Base-by-base conservation (phyloP, 2,329 filamentous ascomycete genomes). In the Calonectria leucothoes region DNA sequence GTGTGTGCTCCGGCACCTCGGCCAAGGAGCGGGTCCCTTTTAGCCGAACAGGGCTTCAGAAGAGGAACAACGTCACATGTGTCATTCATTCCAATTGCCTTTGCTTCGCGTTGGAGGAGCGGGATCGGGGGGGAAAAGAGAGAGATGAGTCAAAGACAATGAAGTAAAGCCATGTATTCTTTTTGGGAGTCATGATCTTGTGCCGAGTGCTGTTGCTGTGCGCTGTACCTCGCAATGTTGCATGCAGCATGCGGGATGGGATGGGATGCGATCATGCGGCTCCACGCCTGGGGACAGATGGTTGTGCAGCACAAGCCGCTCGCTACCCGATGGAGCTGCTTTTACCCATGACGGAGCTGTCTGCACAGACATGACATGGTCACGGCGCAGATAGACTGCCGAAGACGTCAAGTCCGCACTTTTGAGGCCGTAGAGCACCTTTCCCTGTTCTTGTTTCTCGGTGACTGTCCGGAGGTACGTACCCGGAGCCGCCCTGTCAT, bases 1-100 rank as follows among this genome's bases (percentile, higher is more conserved):
- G 59, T 64, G 39, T 29, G 59, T 64, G 59, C 59, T 82, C 84
- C 86, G 87, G 87, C 81, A 86, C 84, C 83, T 87, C 84, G 87
- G 84, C 85, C 86, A 87, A 87, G 29, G 23, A 39, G 52, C 37
- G 52, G 57, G 42, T 69, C 71, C 79, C 76, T 76, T 81, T 80
- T 67, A 80, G 74, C 79, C 79, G 79, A 80, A 48, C 59, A 48
- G 29, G 59, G 35, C 25, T 17, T 14, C 67, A 33, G 37, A 75
- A 51, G 61, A 63, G 35, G 52, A 66, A 71, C 63, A 67, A 78
- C 77, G 78, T 78, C 76, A 45, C 42, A 77, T 77, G 70, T 72
- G 70, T 63, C 51, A 39, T 61, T 35, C 55, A 37, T 61, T 61
- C 55, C 55, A 35, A 23, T 39, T 29, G n/a, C 15, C 33, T 61